Evolutionary conservation across 768 basidiomycete genomes (phyloP), one percentile per base, ranked within the genome.

Genomic region (Cystobasidiopsis lactophilus): DNA sequence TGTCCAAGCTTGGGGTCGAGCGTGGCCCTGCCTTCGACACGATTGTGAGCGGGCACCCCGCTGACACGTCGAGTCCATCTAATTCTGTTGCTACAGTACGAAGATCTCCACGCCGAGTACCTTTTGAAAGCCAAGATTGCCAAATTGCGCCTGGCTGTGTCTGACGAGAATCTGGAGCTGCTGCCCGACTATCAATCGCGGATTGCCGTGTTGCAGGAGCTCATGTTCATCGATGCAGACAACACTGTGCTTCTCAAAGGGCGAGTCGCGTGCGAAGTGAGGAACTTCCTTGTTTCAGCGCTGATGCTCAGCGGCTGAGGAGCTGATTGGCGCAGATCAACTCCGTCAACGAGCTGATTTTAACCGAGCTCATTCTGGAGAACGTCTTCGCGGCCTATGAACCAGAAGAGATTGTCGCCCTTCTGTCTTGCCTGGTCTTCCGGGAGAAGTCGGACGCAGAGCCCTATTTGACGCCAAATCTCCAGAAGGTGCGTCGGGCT

Each of bases 141-240:
- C 1, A 40, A 41, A 58, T 60, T 98, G 51, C 88, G 83, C 62
- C 71, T 82, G 39, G 79, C 80, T 2, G 77, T 96, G 27, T 95
- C 89, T 3, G 93, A 95, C 62, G 86, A 98, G 64, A 98, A 98
- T 64, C 69, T 96, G 53, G 93, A 93, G 63, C 75, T 96, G 18
- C 74, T 96, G 31, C 93, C 93, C 5, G 93, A 98, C 64, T 98
- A 96, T 66, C 85, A 96, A 64, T 85, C 89, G 63, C 73, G 91
- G 26, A 79, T 96, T 31, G 78, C 76, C 38, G 91, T 96, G 3
- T 72, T 98, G 40, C 79, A 86, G 61, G 82, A 83, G 41, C 73
- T 98, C 23, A 78, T 82, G 57, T 93, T 96, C 65, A 84, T 98
- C 61, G 81, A 96, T 63, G 84, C 89, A 54, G 86, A 95, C 60